phyloP scores from a whole-genome alignment of 2,329 filamentous ascomycete species.

The Ophiostoma triangulosporum region DNA sequence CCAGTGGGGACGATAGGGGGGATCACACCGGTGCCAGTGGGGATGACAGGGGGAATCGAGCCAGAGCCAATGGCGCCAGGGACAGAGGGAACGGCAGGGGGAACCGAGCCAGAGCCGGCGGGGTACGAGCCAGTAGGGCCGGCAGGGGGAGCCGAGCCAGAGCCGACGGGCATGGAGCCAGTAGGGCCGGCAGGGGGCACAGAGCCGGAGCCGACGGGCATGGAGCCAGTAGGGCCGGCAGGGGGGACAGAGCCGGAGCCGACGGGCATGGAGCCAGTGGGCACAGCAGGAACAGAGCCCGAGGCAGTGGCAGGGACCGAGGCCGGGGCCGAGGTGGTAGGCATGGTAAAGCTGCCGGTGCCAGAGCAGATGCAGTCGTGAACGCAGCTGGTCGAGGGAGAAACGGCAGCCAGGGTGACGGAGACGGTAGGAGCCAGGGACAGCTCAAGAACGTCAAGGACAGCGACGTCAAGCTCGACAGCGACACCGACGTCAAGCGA shows the following conservation, averaged over 20 bases:
- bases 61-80: background rate
- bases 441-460: constrained; percentile 14
- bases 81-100: too few relatives aligned
- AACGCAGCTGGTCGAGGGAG: constrained; percentile 13
- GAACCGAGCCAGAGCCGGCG: background rate
- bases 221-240: background rate
- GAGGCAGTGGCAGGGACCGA: background rate
- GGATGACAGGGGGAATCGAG: too few relatives aligned
- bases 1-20: background rate
- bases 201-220: background rate
- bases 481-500: constrained; percentile 16
- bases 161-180: too few relatives aligned
- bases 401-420: constrained; percentile 17
- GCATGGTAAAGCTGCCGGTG: background rate
- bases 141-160: background rate
- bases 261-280: background rate
- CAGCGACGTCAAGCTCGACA: constrained; percentile 16
- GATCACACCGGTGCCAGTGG: too few relatives aligned
- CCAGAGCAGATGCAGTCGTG: constrained; percentile 1
- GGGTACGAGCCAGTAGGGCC: too few relatives aligned
- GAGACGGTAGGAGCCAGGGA: constrained; percentile 18
- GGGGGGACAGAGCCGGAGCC: background rate
- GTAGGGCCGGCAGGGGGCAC: too few relatives aligned
- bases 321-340: background rate
- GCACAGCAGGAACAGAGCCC: background rate